Base-by-base conservation (phyloP, 768 basidiomycete genomes). In the Sporobolomyces phaffii region DNA sequence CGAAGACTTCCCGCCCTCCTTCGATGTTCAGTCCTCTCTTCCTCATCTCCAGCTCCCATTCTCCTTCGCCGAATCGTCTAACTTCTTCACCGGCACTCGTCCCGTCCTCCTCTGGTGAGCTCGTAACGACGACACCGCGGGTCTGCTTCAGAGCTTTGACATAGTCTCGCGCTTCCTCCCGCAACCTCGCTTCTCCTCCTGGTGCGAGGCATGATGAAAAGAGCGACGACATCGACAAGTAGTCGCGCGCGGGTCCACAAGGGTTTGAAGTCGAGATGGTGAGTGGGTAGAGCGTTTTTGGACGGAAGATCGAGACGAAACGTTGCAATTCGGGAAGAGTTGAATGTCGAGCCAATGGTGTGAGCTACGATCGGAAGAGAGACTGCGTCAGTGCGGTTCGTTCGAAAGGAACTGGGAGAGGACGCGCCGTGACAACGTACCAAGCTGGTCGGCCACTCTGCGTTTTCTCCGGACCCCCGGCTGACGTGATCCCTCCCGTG, bases 271-370 rank as follows among this genome's bases (percentile, higher is more conserved):
- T 40, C 40, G 79, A 83, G 70, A 81, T 84, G 0, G 89, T 88
- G 73, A 93, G 94, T 0, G 93, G 94, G 3, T 90, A 82, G 1
- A 98, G 77, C 5, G 83, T 81, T 44, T 79, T 81, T 0, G 94
- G 94, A 24, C 83, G 83, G 78, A 99, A 96, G 22, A 94, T 81
- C 0, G 82, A 79, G 29, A 96, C 90, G 59, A 99, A 87, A 2
- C 80, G 78, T 65, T 86, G 85, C 1, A 99, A 82, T 75, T 98
- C 94, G 0, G 89, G 88, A 7, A 96, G 83, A 0, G 88, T 82
- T 0, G 91, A 94, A 75, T 98, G 94, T 3, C 94, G 84, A 13
- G 85, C 84, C 8, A 98, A 81, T 1, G 91, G 91, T 10, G 88
- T 86, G 13, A 90, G 83, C 90, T 93, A 65, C 31, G 10, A 0